A percentile compares a stretch with the other conserved stretches of the same genome.
These are phyloP conservation scores for Podila epicladia DNA, from an alignment of 192 early-diverging fungal species.

Conservation along the genomic window DNA sequence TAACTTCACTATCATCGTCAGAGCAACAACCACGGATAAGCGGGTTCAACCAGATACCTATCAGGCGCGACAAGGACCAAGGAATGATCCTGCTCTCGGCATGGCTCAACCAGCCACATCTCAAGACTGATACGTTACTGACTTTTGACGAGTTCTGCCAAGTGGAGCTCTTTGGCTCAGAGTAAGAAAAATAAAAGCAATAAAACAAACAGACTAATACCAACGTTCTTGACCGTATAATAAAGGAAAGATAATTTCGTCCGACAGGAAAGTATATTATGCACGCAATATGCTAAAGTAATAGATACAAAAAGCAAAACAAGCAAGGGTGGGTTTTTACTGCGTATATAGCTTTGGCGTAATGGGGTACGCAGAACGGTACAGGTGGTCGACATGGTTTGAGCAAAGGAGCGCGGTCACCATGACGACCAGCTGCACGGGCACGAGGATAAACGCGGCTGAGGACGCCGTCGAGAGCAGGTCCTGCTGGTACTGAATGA, in stretches of 20 bases:
- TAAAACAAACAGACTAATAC: not conserved
- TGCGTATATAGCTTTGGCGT: slow-evolving; percentile 36
- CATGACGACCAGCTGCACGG: slow-evolving; percentile 53
- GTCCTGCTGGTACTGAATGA: slow-evolving; percentile 47
- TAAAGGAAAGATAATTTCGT: not conserved
- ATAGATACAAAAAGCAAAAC: not conserved
- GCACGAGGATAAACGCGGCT: slow-evolving; percentile 54
- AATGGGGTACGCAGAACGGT: slow-evolving; percentile 27
- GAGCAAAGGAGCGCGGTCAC: slow-evolving; percentile 56
- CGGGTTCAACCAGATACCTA: slow-evolving; percentile 10
- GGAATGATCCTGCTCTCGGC: slow-evolving; percentile 54
- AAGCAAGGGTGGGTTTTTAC: not conserved
- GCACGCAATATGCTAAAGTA: not conserved
- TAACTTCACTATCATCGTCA: not conserved
- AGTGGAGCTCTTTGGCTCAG: slow-evolving; percentile 37
- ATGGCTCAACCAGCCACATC: slow-evolving; percentile 57
- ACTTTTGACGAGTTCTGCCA: slow-evolving; percentile 56
- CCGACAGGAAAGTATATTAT: not conserved
- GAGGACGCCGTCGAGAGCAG: slow-evolving; percentile 51
- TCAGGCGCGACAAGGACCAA: slow-evolving; percentile 41
- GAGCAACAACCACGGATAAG: too few species aligned
- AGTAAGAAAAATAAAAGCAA: slow-evolving; percentile 5
- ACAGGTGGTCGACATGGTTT: slow-evolving; percentile 57
- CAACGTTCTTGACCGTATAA: too few species aligned
- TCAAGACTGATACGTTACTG: slow-evolving; percentile 20